A percentile compares a stretch with the other conserved stretches of the same genome.
These are phyloP conservation scores for Botrytis squamosa DNA, from an alignment of 2,329 filamentous ascomycete species.

Conservation along the genomic window DNA sequence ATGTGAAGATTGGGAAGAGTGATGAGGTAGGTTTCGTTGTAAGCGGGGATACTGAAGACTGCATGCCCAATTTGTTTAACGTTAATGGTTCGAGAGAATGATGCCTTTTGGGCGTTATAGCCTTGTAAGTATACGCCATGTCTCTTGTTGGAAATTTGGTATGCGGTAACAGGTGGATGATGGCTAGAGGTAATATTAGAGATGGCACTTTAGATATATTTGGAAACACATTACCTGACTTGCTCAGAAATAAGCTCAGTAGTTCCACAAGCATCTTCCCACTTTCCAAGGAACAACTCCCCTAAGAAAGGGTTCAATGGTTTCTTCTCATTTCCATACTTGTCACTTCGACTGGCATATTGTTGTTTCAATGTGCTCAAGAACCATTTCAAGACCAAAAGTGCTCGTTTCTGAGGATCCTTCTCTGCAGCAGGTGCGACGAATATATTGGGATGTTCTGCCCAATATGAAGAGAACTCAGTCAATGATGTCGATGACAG, in stretches of 20 bases:
- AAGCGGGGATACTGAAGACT: conserved; percentile 67
- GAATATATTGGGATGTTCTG: conserved; percentile 73
- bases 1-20: conserved; percentile 90
- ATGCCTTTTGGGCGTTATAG: conserved; percentile 95
- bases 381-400: conserved; percentile 96
- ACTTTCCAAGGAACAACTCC: conserved; percentile 89
- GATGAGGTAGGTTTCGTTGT: conserved; percentile 70
- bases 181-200: conserved; percentile 52
- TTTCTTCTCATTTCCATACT: conserved; percentile 91
- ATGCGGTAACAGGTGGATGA: conserved; percentile 92
- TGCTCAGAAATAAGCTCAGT: conserved; percentile 91
- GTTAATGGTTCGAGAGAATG: conserved; percentile 89
- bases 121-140: conserved; percentile 78
- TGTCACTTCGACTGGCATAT: conserved; percentile 70
- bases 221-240: conserved; percentile 61
- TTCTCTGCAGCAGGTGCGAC: conserved; percentile 77
- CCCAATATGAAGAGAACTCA: conserved; percentile 82
- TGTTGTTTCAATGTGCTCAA: conserved; percentile 89
- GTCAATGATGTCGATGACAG: conserved; percentile 75
- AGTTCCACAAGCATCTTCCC: conserved; percentile 77
- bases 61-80: conserved; percentile 95
- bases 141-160: conserved; percentile 83
- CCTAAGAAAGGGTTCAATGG: conserved; percentile 94
- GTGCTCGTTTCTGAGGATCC: conserved; percentile 76
- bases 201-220: not conserved